A percentile compares a stretch with the other conserved stretches of the same genome.
phyloP scores from a whole-genome alignment of 2,329 filamentous ascomycete species.

The Ophiocordyceps polyrhachis-furcata region DNA sequence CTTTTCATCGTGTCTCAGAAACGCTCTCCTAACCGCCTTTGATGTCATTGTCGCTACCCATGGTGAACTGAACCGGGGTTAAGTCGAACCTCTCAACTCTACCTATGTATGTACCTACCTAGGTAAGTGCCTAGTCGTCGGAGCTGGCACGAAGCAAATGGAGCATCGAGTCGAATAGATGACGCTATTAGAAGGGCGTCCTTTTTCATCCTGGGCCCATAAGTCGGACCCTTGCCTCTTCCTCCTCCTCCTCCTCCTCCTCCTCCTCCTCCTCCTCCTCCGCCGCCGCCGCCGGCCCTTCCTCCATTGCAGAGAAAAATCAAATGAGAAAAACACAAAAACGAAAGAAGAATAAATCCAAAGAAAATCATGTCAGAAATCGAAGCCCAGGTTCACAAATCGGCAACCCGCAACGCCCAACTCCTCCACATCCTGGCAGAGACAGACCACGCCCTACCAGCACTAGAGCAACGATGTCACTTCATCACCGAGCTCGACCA shows the following conservation, averaged over 20 bases:
- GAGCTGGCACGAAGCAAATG: background rate
- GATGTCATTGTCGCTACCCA: background rate
- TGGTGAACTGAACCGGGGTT: background rate
- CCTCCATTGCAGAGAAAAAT: background rate
- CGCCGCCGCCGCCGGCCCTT: background rate
- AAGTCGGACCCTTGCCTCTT: background rate
- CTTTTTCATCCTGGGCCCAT: background rate
- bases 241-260: background rate
- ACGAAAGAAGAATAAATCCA: background rate
- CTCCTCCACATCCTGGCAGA: constrained; percentile 26
- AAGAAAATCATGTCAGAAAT: background rate
- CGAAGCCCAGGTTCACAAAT: background rate
- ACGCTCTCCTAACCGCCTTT: background rate
- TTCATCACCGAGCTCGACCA: constrained; percentile 26
- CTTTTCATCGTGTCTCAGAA: background rate
- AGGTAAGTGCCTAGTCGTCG: too few species aligned
- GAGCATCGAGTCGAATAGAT: background rate
- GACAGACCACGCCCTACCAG: constrained; percentile 28
- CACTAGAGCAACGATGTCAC: constrained; percentile 23
- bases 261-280: background rate
- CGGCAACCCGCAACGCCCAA: constrained; percentile 11
- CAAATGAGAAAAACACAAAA: too few species aligned
- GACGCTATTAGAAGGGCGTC: background rate
- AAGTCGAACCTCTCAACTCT: too few species aligned
- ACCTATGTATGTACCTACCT: too few species aligned